Conservation (phyloP, 305 asterid species). For the Rubia peregrina region DNA sequence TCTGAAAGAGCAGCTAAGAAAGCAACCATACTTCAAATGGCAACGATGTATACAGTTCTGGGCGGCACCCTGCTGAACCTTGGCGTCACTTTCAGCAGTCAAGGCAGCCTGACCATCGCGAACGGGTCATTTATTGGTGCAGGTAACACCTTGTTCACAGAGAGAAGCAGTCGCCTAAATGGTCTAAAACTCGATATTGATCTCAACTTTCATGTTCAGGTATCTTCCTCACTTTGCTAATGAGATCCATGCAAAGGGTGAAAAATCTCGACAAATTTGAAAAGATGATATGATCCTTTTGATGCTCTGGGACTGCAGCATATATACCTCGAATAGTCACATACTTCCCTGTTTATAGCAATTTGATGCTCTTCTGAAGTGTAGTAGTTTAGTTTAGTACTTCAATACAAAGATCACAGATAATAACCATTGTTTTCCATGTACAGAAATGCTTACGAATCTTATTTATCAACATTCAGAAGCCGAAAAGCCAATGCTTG, state of each 20-base stretch:
- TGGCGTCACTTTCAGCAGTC: constrained; percentile 52
- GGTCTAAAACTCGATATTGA: background rate
- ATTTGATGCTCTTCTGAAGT: background rate
- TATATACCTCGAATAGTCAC: background rate
- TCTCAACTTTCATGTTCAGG: constrained; percentile 32
- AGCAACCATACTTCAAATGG: constrained; percentile 84
- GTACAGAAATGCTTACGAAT: background rate
- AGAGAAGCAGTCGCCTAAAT: background rate
- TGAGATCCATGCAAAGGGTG: constrained; percentile 81
- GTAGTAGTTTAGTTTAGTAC: background rate
- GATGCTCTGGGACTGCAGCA: background rate
- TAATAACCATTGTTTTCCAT: background rate
- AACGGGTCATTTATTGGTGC: constrained; percentile 67
- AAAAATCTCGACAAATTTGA: constrained; percentile 65
- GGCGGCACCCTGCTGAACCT: constrained; percentile 72
- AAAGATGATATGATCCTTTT: constrained; percentile 51
- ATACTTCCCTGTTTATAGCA: background rate
- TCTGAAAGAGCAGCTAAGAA: constrained; percentile 93
- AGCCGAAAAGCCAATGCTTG: background rate
- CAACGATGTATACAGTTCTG: constrained; percentile 69
- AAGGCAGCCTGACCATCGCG: constrained; percentile 50
- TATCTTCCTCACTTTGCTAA: constrained; percentile 45
- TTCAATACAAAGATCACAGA: background rate
- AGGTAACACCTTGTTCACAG: constrained; percentile 29
- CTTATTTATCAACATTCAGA: background rate